These are phyloP conservation scores for Podospora bellae-mahoneyi DNA, from an alignment of 495 filamentous ascomycete species.

Conservation along the genomic window DNA sequence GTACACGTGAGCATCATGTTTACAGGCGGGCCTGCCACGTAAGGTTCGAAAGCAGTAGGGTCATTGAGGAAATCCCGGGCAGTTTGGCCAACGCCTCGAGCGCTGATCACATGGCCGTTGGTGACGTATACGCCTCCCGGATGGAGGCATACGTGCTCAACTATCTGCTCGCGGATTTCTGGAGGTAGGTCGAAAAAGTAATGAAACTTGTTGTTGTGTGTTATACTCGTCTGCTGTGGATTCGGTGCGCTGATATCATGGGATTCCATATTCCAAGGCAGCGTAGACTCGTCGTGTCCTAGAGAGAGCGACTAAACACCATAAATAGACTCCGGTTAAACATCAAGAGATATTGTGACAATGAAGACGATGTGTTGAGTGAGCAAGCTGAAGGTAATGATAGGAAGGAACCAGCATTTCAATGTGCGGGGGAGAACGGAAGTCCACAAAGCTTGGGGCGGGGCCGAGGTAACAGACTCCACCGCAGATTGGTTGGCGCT, in stretches of 20 bases:
- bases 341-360: neutral
- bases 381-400: neutral
- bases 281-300: neutral
- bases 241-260: neutral
- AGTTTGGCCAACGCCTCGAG: neutral
- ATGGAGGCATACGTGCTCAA: conserved; percentile 19
- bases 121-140: neutral
- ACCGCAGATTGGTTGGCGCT: too few species aligned
- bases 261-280: neutral
- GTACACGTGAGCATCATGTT: conserved; percentile 35
- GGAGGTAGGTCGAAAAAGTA: conserved; percentile 21
- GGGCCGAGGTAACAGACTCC: too few species aligned
- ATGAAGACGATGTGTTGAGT: too few species aligned
- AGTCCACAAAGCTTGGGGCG: too few species aligned
- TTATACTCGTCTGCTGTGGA: neutral
- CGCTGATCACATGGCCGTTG: neutral
- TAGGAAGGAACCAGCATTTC: too few species aligned
- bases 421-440: too few species aligned
- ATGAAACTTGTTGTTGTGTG: neutral
- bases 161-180: conserved; percentile 23
- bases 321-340: neutral
- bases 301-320: neutral
- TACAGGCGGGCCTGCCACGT: conserved; percentile 17
- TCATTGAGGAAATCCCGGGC: neutral
- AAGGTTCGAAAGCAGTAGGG: neutral